Percentiles rank a stretch among this genome's conserved stretches.
Conservation (phyloP, 169 alveolate species). For the Plasmodium knowlesi region DNA sequence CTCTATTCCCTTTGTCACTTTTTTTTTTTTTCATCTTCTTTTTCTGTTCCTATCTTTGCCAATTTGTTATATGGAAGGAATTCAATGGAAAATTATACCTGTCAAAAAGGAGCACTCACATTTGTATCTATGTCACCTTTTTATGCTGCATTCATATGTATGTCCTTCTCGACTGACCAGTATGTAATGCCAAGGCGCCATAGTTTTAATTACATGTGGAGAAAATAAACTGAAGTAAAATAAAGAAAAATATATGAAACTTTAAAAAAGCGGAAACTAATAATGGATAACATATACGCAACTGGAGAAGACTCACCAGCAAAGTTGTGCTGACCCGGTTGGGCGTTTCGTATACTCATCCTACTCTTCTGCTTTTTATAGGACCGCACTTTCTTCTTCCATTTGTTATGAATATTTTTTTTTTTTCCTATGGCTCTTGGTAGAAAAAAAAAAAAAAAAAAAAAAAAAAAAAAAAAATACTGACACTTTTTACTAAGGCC, state of each 20-base stretch:
- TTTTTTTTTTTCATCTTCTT: background rate
- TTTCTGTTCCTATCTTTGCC: background rate
- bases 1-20: too few relatives aligned
- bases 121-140: background rate
- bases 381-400: background rate
- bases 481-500: background rate
- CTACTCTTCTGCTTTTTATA: background rate
- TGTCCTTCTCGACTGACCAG: background rate
- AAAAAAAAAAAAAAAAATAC: too few relatives aligned
- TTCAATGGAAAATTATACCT: background rate
- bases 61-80: background rate
- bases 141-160: background rate
- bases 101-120: background rate
- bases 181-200: background rate
- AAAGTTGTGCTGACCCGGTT: background rate
- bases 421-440: background rate
- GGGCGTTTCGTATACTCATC: background rate
- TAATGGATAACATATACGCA: background rate
- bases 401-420: background rate
- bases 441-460: too few relatives aligned
- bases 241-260: background rate
- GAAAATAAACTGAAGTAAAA: background rate
- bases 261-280: background rate
- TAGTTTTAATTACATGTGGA: background rate
- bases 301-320: background rate